phyloP scores from a whole-genome alignment of 2,329 filamentous ascomycete genomes.

The Monosporascus sp. region DNA sequence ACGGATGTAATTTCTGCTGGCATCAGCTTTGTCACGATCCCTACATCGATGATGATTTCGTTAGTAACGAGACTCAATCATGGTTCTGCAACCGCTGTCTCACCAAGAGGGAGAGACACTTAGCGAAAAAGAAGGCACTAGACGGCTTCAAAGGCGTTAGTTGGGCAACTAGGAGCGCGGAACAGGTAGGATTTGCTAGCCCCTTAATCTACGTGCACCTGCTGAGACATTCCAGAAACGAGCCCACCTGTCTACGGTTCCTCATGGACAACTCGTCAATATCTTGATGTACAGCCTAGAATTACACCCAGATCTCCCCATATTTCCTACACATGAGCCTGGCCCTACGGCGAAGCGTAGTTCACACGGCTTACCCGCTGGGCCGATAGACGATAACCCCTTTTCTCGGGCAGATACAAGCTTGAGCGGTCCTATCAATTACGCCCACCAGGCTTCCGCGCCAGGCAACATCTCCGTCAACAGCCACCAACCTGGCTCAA shows the following conservation, averaged over 20 bases:
- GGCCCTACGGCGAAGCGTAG: slow-evolving; percentile 17
- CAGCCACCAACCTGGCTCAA: slow-evolving; percentile 1
- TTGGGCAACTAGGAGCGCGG: slow-evolving; percentile 32
- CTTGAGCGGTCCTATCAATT: slow-evolving; percentile 27
- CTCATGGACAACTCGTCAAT: slow-evolving; percentile 56
- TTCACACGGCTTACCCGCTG: slow-evolving; percentile 21
- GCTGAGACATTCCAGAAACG: slow-evolving; percentile 43
- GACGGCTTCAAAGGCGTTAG: slow-evolving; percentile 29
- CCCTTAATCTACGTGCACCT: background rate
- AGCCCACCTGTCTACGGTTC: slow-evolving; percentile 55
- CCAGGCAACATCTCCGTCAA: slow-evolving; percentile 9
- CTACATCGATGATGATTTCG: slow-evolving; percentile 62
- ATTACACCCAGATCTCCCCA: slow-evolving; percentile 57
- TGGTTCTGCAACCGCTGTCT: slow-evolving; percentile 67
- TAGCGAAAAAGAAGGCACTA: slow-evolving; percentile 33
- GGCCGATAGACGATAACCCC: slow-evolving; percentile 20
- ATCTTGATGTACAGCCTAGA: slow-evolving; percentile 58
- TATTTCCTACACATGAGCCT: slow-evolving; percentile 47
- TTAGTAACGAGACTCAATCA: slow-evolving; percentile 59
- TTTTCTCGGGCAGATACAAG: slow-evolving; percentile 31
- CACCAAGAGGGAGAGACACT: slow-evolving; percentile 39
- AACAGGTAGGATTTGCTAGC: slow-evolving; percentile 29
- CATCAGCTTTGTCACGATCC: slow-evolving; percentile 80
- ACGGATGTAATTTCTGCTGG: slow-evolving; percentile 73
- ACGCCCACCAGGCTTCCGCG: slow-evolving; percentile 14